Base-by-base conservation (phyloP, 306 rosid genomes). In the Datisca glomerata region DNA sequence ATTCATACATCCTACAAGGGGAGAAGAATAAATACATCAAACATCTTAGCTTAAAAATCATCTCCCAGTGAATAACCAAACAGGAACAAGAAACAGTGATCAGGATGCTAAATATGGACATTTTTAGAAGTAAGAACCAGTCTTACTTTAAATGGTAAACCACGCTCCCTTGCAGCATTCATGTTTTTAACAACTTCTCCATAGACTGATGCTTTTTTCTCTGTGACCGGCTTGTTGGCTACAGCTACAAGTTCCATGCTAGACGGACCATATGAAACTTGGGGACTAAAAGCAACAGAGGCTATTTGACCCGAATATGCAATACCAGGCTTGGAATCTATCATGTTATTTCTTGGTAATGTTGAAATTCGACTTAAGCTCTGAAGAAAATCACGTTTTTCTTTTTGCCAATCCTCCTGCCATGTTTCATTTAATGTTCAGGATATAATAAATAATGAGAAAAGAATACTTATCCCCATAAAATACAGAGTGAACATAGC, bases 371-470 rank as follows among this genome's bases (percentile, higher is more conserved):
- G 70, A 60, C 77, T 84, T 55, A 89, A 71, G 70, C 93, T 89
- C 76, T 80, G 98, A 58, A 84, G 86, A 64, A 81, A 80, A 70
- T 83, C 98, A 45, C 98, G 84, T 46, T 80, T 89, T 68, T 80
- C 98, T 57, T 80, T 89, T 65, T 80, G 93, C 95, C 98, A 89
- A 64, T 89, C 95, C 68, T 84, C 98, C 98, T 89, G 79, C 48
- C 49, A 60, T 36, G 45, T 67, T 61, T 57, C 34, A 39, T 14
- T 28, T 36, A 51, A 33, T 38, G 41, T 42, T 65, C 54, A 54
- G 41, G 56, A 21, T 14, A 35, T 40, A 51, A 66, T 63, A 34
- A 31, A 21, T 23, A 49, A 48, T 20, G 8, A 43, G 25, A 18
- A 51, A 22, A 29, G 11, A 21, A 22, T n/a, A n/a, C n/a, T n/a